Evolutionary conservation across 306 rosid genomes (phyloP), one percentile per base, ranked within the genome.

Genomic region (Quercus dentata): DNA sequence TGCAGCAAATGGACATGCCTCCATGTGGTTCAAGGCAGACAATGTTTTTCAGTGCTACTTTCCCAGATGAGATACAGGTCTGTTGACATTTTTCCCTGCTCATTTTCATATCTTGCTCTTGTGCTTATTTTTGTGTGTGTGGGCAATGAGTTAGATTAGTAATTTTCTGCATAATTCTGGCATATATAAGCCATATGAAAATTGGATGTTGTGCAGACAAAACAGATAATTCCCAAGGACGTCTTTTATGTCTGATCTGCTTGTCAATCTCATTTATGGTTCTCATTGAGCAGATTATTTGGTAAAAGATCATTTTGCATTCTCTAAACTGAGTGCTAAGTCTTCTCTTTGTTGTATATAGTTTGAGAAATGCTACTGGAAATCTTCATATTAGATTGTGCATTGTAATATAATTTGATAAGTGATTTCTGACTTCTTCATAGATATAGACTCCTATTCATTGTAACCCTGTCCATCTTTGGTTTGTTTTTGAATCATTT

Each of bases 1-100:
- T 92, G 4, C 80, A 90, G 75, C 92, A 91, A 71, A 90, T 89
- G 96, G 96, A 90, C 85, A 92, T 92, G 97, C 97, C 97, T 82
- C 96, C 94, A 18, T 83, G 87, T 49, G 94, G 92, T 76, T 87
- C 5, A 56, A 86, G 97, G 74, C 97, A 92, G 80, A 92, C 97
- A 71, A 82, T 92, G 97, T 75, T 92, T 81, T 92, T 92, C 84
- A 92, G 97, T 85, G 97, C 97, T 9, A 92, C 97, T 25, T 92
- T 92, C 71, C 97, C 97, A 0, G 89, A 83, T 82, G 97, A 92
- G 80, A 92, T 92, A 80, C 97, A 92, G 94, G 97, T 92, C 49
- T 57, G 71, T 5, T 82, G 46, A 30, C 46, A 3, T 17, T 38
- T 65, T 76, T 30, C 3, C n/a, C 17, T 11, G 54, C 17, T 49